Percentiles rank a stretch among this genome's conserved stretches.
Conservation (phyloP, 148 eudicot species). For the Fagopyrum esculentum region DNA sequence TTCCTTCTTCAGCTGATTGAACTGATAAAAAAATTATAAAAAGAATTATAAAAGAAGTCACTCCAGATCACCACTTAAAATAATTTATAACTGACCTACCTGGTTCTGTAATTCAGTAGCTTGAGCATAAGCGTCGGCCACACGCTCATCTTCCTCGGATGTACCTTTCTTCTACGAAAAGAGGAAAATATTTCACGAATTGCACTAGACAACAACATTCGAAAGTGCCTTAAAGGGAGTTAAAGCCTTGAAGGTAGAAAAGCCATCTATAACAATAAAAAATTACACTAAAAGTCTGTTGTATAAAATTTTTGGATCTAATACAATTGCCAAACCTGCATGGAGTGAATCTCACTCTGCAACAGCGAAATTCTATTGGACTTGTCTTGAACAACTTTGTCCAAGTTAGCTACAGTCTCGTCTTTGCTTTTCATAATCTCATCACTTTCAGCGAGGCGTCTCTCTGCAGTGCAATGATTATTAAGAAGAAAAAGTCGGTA, state of each 20-base stretch:
- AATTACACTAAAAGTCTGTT: too few species aligned
- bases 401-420: conserved; percentile 46
- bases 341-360: conserved; percentile 50
- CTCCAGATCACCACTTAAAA: too few species aligned
- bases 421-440: conserved; percentile 48
- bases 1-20: conserved; percentile 57
- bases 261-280: not conserved
- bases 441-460: conserved; percentile 39
- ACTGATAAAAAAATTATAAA: conserved; percentile 20
- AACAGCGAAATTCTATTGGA: conserved; percentile 40
- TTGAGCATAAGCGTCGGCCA: conserved; percentile 48
- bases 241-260: not conserved
- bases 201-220: not conserved
- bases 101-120: conserved; percentile 55
- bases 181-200: not conserved
- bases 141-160: conserved; percentile 50
- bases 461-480: conserved; percentile 29
- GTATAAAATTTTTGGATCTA: not conserved
- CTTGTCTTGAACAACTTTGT: conserved; percentile 48
- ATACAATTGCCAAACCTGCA: conserved; percentile 32
- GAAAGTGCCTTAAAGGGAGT: not conserved
- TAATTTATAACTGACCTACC: conserved; percentile 18
- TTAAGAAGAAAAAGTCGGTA: not conserved
- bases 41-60: not conserved
- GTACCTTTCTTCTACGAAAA: conserved; percentile 51